Conservation (phyloP, 768 basidiomycete species). For the Podaxis sp. region DNA sequence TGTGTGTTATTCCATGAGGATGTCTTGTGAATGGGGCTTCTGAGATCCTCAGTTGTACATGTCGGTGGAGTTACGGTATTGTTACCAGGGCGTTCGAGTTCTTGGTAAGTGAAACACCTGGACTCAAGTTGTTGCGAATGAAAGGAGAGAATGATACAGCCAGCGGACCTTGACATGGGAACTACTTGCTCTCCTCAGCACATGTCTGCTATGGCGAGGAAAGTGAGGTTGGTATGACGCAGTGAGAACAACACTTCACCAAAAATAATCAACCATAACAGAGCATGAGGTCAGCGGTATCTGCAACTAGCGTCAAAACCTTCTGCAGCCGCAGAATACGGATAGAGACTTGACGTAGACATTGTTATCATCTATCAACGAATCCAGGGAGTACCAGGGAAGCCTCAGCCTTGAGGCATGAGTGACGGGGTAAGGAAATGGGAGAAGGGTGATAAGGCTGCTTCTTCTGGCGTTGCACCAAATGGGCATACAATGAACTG, state of each 20-base stretch:
- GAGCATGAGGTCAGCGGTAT: background rate
- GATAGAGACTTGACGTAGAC: background rate
- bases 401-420: background rate
- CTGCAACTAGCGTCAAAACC: background rate
- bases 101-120: background rate
- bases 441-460: constrained; percentile 11
- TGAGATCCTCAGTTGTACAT: background rate
- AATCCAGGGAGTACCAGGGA: background rate
- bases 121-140: background rate
- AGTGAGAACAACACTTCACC: background rate
- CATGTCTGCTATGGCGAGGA: background rate
- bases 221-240: background rate
- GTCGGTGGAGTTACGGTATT: background rate
- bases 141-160: background rate
- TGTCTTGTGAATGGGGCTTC: background rate
- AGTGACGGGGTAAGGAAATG: constrained; percentile 2
- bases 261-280: background rate
- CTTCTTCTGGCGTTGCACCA: background rate
- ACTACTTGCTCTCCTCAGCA: background rate
- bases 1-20: background rate
- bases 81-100: background rate
- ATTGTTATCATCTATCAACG: background rate
- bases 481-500: background rate
- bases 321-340: too few species aligned
- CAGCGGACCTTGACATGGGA: background rate